phyloP scores from a whole-genome alignment of 2,329 filamentous ascomycete species.

The Botrytis paeoniae region DNA sequence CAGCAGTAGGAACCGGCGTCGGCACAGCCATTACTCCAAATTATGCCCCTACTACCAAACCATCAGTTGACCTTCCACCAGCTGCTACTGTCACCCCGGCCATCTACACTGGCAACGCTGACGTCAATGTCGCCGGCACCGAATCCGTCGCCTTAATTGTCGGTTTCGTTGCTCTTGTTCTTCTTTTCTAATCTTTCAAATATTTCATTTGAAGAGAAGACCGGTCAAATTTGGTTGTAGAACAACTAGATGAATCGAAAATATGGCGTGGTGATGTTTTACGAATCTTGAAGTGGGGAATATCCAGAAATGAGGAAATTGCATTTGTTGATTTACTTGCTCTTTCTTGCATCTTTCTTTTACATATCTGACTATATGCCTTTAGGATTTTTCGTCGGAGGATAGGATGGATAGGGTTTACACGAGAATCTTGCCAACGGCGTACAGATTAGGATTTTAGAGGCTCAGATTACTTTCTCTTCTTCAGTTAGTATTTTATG shows the following conservation, averaged over 20 bases:
- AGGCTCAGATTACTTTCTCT: background rate
- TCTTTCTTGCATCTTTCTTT: slow-evolving; percentile 4
- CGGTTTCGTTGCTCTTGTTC: background rate
- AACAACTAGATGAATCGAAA: background rate
- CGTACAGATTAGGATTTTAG: background rate
- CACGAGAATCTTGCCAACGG: background rate
- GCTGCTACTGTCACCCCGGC: background rate
- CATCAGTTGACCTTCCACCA: background rate
- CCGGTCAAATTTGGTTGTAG: background rate
- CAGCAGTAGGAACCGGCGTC: background rate
- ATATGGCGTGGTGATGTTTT: background rate
- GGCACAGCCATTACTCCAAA: background rate
- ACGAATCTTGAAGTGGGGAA: background rate
- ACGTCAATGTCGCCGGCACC: background rate
- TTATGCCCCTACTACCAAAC: background rate
- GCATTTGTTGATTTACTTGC: background rate
- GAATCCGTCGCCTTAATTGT: background rate
- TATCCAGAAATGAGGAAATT: background rate
- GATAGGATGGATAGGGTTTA: background rate
- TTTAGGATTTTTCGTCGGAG: background rate
- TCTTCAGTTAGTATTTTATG: background rate
- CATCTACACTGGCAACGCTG: background rate
- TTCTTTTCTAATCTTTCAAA: background rate
- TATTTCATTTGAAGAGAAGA: background rate
- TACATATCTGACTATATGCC: background rate